Evolutionary conservation across 2,329 filamentous ascomycete genomes (phyloP), one percentile per base, ranked within the genome.

Genomic region (Botrytis deweyae): DNA sequence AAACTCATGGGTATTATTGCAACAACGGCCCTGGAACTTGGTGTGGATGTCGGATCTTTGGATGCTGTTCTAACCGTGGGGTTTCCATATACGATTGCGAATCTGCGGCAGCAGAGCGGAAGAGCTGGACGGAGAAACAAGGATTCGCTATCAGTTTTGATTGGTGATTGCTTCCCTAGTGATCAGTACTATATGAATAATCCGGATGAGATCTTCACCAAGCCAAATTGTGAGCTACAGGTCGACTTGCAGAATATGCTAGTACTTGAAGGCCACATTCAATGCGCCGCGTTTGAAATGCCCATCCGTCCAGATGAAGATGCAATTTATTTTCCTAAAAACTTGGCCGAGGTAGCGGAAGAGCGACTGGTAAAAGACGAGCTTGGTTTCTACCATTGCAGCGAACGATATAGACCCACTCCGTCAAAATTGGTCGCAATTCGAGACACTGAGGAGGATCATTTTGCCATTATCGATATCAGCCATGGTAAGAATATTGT

Each of bases 141-240:
- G 80, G 96, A 99, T 82, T 97, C 95, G 0, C 85, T 99, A 4
- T 97, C 94, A 0, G 90, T 99, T 3, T 85, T 99, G 0, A 89
- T 99, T 0, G 96, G 95, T 3, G 95, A 98, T 80, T 90, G 90
- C 76, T 97, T 96, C 77, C 91, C 95, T 4, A 94, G 93, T 0
- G 96, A 99, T 81, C 96, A 99, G 81, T 91, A 97, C 81, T 99
- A 97, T 82, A 99, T 99, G 96, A 90, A 93, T 75, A 97, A 98
- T 76, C 96, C 96, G 0, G 92, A 96, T 75, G 94, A 97, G 82
- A 91, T 99, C 38, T 95, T 98, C 82, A 96, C 93, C 0, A 93
- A 93, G 79, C 94, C 95, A 0, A 97, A 98, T 77, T 93, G 91
- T 77, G 92, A 94, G 81, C 85, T 98, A 3, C 94, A 96, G 80